phyloP scores from a whole-genome alignment of 1,284 basidiomycete genomes.

The Tylopilus orsonianus region DNA sequence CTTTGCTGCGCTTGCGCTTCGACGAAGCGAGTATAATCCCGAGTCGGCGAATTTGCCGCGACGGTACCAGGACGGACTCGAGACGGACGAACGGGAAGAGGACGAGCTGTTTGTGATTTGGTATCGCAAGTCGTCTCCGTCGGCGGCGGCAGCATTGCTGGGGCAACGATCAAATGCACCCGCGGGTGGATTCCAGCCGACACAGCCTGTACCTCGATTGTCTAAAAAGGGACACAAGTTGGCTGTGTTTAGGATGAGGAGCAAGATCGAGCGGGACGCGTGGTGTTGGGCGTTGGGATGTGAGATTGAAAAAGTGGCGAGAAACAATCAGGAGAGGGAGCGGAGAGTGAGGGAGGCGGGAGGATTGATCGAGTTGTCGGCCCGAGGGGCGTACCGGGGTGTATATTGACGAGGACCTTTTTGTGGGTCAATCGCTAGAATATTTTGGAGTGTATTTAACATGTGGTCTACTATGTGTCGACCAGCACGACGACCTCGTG shows the following conservation, averaged over 20 bases:
- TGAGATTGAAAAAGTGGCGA: constrained; percentile 77
- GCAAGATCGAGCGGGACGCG: constrained; percentile 77
- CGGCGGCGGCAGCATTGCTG: neutral
- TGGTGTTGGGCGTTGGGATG: constrained; percentile 87
- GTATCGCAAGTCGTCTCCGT: constrained; percentile 45
- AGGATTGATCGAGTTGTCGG: constrained; percentile 38
- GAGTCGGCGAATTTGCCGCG: constrained; percentile 53
- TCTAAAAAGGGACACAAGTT: constrained; percentile 59
- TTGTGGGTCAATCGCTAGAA: no score
- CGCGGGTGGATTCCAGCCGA: constrained; percentile 21
- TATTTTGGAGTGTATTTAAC: neutral
- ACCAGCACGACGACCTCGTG: no score
- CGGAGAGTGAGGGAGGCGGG: constrained; percentile 57
- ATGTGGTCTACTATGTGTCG: no score
- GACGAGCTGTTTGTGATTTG: constrained; percentile 74
- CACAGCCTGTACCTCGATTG: constrained; percentile 48
- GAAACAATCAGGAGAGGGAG: constrained; percentile 59
- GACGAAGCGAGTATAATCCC: constrained; percentile 58
- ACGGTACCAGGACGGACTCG: constrained; percentile 78
- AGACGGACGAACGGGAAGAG: constrained; percentile 74
- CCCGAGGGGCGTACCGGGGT: constrained; percentile 7
- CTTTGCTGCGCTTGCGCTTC: constrained; percentile 65
- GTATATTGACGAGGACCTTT: neutral
- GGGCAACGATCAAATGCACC: constrained; percentile 23
- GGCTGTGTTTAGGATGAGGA: constrained; percentile 71